Evolutionary conservation across 1,284 basidiomycete genomes (phyloP).

Genomic region (Trametes sp.): DNA sequence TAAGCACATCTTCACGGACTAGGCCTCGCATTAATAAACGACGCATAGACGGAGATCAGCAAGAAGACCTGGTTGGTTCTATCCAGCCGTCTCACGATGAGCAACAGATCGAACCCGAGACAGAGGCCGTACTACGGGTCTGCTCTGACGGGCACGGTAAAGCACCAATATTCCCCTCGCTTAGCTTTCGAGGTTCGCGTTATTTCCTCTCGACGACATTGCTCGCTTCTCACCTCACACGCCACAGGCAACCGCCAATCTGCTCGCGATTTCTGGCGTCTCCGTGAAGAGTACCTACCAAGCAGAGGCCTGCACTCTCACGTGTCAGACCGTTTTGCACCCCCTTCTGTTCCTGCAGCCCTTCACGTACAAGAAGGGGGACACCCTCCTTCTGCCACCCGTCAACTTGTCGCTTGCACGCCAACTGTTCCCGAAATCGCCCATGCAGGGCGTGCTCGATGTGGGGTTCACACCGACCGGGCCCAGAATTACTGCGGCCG

Average conservation of each 20-base stretch:
- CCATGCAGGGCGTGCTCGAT: constrained; percentile 39
- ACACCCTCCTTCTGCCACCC: constrained; percentile 33
- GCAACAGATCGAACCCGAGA: constrained; percentile 11
- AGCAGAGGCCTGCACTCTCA: constrained; percentile 39
- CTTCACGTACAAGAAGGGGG: constrained; percentile 18
- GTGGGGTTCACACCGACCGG: constrained; percentile 31
- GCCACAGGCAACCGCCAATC: constrained; percentile 39
- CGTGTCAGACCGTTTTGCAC: constrained; percentile 24
- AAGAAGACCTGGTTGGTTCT: constrained; percentile 38
- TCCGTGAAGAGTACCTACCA: constrained; percentile 37
- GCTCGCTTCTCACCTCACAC: constrained; percentile 13
- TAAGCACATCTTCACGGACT: background rate
- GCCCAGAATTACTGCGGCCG: constrained; percentile 32
- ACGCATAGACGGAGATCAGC: constrained; percentile 35
- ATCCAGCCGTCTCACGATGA: constrained; percentile 21
- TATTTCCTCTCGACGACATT: constrained; percentile 4
- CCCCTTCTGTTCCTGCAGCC: constrained; percentile 23
- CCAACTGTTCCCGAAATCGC: constrained; percentile 42
- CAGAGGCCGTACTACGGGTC: constrained; percentile 20
- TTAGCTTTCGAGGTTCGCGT: constrained; percentile 48
- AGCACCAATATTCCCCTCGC: constrained; percentile 57
- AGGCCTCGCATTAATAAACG: constrained; percentile 11
- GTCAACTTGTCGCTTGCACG: constrained; percentile 42
- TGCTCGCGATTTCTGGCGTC: constrained; percentile 38
- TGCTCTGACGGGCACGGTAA: constrained; percentile 53